Evolutionary conservation across 2,329 filamentous ascomycete genomes (phyloP), one percentile per base, ranked within the genome.

Genomic region (Hypoxylon sp.): DNA sequence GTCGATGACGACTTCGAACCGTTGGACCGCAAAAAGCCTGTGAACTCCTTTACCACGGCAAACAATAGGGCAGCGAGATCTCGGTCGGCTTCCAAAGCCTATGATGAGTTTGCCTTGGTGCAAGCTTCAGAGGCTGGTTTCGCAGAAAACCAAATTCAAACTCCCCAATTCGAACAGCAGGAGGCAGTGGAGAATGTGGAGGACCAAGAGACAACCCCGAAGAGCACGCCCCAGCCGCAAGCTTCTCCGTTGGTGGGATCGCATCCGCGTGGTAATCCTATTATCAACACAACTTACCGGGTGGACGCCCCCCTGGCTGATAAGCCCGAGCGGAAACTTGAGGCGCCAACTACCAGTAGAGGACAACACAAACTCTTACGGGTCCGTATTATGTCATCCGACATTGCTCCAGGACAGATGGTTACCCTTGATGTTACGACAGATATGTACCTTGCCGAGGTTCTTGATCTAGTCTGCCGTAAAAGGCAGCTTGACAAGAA

Each of bases 1-100:
- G 89, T 95, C 1, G 92, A 96, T 70, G 91, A 93, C 69, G 93
- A 96, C 73, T 96, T 96, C 69, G 91, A 92, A 30, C 89, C 92
- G 0, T 82, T 96, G 40, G 90, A 91, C 61, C 85, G 92, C 33
- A 92, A 87, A 20, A 91, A 91, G 72, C 85, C 89, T 1, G 83
- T 96, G n/a, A 87, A 86, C 4, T 89, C 92, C 18, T 96, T 95
- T 72, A 93, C 92, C 36, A 93, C 91, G 5, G 91, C 91, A 65
- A 94, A 95, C 75, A 93, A 93, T 74, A 84, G 88, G 57, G 89
- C 83, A 7, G 85, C 82, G 4, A 79, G 85, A 50, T 82, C 83
- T 65, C 84, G 92, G 58, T 87, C 90, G 62, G 89, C 91, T 68
- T 91, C 91, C 20, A 93, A 90, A 73, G 89, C 91, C 0, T 93